Conservation (phyloP, 140 eudicot genomes). For the Stevia rebaudiana region DNA sequence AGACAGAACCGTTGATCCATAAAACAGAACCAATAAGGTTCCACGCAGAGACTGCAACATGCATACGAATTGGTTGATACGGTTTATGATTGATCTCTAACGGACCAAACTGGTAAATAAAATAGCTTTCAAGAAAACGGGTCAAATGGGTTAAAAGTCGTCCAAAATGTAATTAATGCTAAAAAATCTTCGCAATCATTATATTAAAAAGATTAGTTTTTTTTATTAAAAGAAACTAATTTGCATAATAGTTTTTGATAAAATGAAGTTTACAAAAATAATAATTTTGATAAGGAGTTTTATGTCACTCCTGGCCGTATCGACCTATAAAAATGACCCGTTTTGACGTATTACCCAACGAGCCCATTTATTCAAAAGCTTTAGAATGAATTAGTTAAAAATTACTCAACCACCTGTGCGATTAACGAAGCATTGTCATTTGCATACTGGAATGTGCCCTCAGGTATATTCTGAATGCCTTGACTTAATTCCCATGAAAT, state of each 20-base stretch:
- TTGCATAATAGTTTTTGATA: background rate
- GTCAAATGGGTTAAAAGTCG: background rate
- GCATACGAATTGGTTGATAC: background rate
- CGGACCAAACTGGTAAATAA: background rate
- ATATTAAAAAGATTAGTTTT: background rate
- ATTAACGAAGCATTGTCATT: constrained; percentile 77
- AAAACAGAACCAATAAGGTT: constrained; percentile 51
- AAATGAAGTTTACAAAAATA: too few relatives aligned
- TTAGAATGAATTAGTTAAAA: background rate
- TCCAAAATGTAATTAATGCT: background rate
- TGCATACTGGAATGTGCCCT: constrained; percentile 76
- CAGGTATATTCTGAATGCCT: constrained; percentile 77
- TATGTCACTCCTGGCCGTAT: background rate
- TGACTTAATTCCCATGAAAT: constrained; percentile 83
- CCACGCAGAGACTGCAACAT: constrained; percentile 85
- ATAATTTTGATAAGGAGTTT: background rate
- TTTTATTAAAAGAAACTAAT: background rate
- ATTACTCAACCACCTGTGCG: constrained; percentile 54
- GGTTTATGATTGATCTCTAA: background rate
- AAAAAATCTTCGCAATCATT: background rate
- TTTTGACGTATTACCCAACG: background rate
- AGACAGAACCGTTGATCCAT: constrained; percentile 63
- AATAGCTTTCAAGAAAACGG: background rate
- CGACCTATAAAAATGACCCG: background rate
- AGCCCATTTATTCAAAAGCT: background rate